phyloP scores from a whole-genome alignment of 2,329 filamentous ascomycete species.

The Pseudopithomyces chartarum region DNA sequence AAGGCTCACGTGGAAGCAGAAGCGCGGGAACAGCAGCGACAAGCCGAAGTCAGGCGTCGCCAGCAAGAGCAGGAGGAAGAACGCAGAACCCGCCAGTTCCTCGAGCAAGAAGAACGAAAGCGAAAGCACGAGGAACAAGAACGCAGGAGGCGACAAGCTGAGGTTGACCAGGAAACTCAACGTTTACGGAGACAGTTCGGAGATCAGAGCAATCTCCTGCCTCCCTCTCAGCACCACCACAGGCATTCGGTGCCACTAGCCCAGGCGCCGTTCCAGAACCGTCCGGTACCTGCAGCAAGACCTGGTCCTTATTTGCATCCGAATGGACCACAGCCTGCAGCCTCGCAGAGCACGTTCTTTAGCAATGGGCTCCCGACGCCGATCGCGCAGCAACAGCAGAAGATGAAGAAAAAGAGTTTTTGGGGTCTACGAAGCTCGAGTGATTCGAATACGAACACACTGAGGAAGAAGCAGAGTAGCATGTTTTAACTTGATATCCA shows the following conservation, averaged over 20 bases:
- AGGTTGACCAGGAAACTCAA: conserved; percentile 74
- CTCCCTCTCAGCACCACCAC: conserved; percentile 24
- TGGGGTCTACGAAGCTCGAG: conserved; percentile 42
- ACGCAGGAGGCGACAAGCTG: conserved; percentile 57
- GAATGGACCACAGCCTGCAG: conserved; percentile 29
- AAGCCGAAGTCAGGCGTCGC: conserved; percentile 50
- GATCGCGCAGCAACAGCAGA: conserved; percentile 27
- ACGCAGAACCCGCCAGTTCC: conserved; percentile 37
- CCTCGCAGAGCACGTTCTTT: conserved; percentile 43
- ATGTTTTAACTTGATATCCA: conserved; percentile 43
- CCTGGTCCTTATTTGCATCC: conserved; percentile 40
- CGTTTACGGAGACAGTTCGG: conserved; percentile 73
- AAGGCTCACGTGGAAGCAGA: conserved; percentile 51
- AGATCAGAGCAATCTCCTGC: conserved; percentile 40
- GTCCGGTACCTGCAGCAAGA: conserved; percentile 17
- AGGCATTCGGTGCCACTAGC: conserved; percentile 29
- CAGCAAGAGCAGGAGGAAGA: conserved; percentile 63
- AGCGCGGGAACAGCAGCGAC: conserved; percentile 54
- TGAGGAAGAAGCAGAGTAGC: conserved; percentile 51
- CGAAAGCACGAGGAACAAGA: conserved; percentile 71
- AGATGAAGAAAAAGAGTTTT: conserved; percentile 45
- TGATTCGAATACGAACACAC: conserved; percentile 35
- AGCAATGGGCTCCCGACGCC: conserved; percentile 36
- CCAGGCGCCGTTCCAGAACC: conserved; percentile 20
- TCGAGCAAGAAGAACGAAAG: conserved; percentile 53